A percentile compares a stretch with the other conserved stretches of the same genome.
Conservation (phyloP, 176 grass and related monocot genomes). For the Ampelocalamus luodianensis region DNA sequence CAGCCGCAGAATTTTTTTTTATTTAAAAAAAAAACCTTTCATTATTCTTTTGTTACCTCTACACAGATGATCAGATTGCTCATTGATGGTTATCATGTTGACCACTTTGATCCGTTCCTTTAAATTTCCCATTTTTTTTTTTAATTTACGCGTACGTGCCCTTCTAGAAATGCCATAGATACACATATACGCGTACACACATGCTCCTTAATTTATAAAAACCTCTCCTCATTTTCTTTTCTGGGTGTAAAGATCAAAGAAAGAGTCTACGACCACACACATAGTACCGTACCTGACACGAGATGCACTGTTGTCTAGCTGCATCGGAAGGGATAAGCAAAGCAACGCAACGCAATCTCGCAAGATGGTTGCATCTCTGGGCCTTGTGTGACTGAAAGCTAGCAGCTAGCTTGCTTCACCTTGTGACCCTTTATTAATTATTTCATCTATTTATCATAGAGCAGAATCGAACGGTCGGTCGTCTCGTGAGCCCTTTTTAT, state of each 20-base stretch:
- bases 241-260: not conserved
- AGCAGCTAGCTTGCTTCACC: not conserved
- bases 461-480: not conserved
- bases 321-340: not conserved
- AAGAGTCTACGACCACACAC: not conserved
- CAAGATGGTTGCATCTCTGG: not conserved
- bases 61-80: not conserved
- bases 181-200: not conserved
- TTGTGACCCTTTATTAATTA: not conserved
- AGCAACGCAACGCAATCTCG: not conserved
- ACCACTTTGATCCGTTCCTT: not conserved
- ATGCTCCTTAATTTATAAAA: not conserved
- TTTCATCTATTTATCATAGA: too few relatives aligned
- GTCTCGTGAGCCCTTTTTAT: too few relatives aligned
- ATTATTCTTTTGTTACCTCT: conserved; percentile 14
- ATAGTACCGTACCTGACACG: not conserved
- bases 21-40: not conserved
- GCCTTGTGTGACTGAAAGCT: not conserved
- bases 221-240: not conserved
- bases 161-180: not conserved
- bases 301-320: conserved; percentile 1
- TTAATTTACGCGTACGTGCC: not conserved
- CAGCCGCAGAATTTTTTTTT: not conserved
- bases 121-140: not conserved
- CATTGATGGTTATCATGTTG: not conserved